Base-by-base conservation (phyloP, 441 rosid genomes). In the Jatropha multifida region DNA sequence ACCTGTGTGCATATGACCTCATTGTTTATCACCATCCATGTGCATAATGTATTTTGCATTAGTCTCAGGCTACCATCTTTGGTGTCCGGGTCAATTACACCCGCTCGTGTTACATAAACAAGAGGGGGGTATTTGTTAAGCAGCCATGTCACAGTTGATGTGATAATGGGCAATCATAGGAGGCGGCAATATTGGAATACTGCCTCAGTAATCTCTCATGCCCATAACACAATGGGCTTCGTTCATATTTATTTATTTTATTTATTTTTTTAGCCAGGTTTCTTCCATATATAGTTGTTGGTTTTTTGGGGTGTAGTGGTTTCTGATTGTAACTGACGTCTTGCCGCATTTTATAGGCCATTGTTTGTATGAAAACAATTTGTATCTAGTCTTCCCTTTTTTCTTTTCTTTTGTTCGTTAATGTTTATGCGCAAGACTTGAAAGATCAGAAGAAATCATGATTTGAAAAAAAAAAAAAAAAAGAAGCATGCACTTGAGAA, bases 1-100 rank as follows among this genome's bases (percentile, higher is more conserved):
- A 69, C 75, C 70, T 88, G 84, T 88, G 90, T 88, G 90, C 89
- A 87, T 85, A 85, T 77, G 84, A 70, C 48, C 60, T 71, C 77
- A 68, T 82, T 37, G 73, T 76, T 54, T 68, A 69, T 78, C 70
- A 73, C 40, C 77, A 70, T 81, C 81, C 74, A 62, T 80, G 77
- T 84, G 87, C 77, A 88, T 14, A 69, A 52, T 74, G 60, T n/a
- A 64, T 78, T 74, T 76, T 74, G 60, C 18, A 11, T 42, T 64
- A 56, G 72, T 54, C 66, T 74, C 76, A 40, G 87, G 78, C 84
- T 61, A 72, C 68, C 75, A 76, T 68, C 60, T 59, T 73, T 72
- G 74, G 79, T 69, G 77, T 40, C 78, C 41, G 76, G 83, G 82
- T 75, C 72, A 52, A 74, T 80, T 73, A 82, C 76, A 65, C 76